A percentile compares a stretch with the other conserved stretches of the same genome.
phyloP scores from a whole-genome alignment of 2,329 filamentous ascomycete genomes.

The Cryphonectria naterciae region DNA sequence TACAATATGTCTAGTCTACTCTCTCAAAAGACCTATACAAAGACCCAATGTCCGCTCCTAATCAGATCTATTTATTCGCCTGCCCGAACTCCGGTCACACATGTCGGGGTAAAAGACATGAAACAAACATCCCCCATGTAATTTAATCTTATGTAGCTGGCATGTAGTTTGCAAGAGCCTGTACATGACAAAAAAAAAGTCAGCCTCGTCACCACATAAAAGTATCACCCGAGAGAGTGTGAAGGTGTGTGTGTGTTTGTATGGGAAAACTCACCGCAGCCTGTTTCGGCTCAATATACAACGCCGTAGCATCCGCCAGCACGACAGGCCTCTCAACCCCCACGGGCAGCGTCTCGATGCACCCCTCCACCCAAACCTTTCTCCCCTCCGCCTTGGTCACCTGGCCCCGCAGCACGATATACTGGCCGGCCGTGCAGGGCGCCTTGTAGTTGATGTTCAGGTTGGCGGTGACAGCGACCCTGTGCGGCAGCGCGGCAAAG shows the following conservation, averaged over 20 bases:
- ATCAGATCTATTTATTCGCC: slow-evolving; percentile 9
- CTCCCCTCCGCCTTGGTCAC: slow-evolving; percentile 87
- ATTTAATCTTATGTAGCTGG: slow-evolving; percentile 24
- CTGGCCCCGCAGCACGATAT: slow-evolving; percentile 76
- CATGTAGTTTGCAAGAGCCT: slow-evolving; percentile 23
- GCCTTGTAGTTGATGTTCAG: slow-evolving; percentile 81
- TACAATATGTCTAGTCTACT: background rate
- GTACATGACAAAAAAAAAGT: background rate
- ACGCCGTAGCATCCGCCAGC: slow-evolving; percentile 78
- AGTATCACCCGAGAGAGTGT: background rate
- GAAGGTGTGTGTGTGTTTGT: no score
- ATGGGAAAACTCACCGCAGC: slow-evolving; percentile 64
- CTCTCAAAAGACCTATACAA: background rate
- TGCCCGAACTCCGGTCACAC: slow-evolving; percentile 14
- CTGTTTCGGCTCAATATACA: slow-evolving; percentile 88
- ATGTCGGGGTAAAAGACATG: background rate
- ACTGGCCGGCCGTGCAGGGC: slow-evolving; percentile 75
- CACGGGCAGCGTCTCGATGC: slow-evolving; percentile 76
- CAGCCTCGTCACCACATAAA: slow-evolving; percentile 7
- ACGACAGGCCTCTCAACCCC: slow-evolving; percentile 66
- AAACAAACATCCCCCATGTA: background rate
- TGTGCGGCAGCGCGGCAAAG: slow-evolving; percentile 85
- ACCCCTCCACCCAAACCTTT: slow-evolving; percentile 92
- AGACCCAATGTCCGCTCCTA: background rate
- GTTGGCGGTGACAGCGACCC: slow-evolving; percentile 84